Conservation (phyloP, 2,329 filamentous ascomycete species). For the Westerdykella aurantiaca region DNA sequence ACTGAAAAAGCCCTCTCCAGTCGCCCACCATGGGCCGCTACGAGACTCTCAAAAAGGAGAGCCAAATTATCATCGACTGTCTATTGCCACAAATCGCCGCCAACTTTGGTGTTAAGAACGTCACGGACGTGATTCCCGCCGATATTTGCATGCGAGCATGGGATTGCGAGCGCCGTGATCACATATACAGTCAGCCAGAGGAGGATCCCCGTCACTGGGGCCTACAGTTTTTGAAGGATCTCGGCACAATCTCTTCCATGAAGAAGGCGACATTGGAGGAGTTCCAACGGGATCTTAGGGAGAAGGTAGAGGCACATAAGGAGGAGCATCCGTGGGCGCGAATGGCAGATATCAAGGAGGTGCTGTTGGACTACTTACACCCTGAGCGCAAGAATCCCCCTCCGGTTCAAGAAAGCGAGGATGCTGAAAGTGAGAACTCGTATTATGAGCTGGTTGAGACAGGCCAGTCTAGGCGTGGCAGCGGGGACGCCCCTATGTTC, state of each 20-base stretch:
- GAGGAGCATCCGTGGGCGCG: slow-evolving; percentile 28
- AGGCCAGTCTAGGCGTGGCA: too few species aligned
- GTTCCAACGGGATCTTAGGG: slow-evolving; percentile 24
- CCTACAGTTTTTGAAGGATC: slow-evolving; percentile 32
- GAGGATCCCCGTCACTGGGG: slow-evolving; percentile 34
- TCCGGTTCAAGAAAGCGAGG: too few species aligned
- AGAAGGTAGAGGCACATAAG: slow-evolving; percentile 20
- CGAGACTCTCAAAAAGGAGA: slow-evolving; percentile 28
- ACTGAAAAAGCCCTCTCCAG: too few species aligned
- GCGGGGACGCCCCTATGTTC: too few species aligned
- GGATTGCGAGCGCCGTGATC: slow-evolving; percentile 32
- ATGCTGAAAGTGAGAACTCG: too few species aligned
- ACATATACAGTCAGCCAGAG: slow-evolving; percentile 29
- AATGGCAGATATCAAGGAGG: slow-evolving; percentile 26
- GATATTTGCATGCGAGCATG: slow-evolving; percentile 36
- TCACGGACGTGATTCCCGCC: slow-evolving; percentile 25
- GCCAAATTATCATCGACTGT: slow-evolving; percentile 27
- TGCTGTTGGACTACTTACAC: slow-evolving; percentile 27
- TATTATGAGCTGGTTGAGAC: too few species aligned
- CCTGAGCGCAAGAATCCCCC: slow-evolving; percentile 16
- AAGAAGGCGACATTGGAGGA: slow-evolving; percentile 19
- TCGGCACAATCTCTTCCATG: slow-evolving; percentile 27
- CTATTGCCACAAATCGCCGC: slow-evolving; percentile 26
- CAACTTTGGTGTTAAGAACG: slow-evolving; percentile 18
- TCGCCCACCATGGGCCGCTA: slow-evolving; percentile 25